Evolutionary conservation across 768 basidiomycete genomes (phyloP).

Genomic region (Trametes cubensis): DNA sequence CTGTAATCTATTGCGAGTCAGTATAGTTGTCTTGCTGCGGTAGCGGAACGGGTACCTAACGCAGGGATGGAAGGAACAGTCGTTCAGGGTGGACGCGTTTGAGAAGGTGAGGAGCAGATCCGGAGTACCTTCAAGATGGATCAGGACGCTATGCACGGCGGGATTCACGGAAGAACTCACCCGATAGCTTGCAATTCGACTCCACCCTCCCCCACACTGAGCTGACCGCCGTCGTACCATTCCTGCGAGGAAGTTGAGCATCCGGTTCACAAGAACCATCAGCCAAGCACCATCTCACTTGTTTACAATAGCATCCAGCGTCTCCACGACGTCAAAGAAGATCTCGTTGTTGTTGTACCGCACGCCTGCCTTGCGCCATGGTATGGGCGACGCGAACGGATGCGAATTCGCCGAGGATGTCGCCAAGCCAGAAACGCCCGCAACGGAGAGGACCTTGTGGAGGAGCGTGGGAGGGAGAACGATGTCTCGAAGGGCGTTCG

Average conservation of each 20-base stretch:
- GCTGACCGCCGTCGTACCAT: constrained; percentile 66
- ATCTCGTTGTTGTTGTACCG: constrained; percentile 89
- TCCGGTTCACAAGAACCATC: too few relatives aligned
- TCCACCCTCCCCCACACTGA: constrained; percentile 79
- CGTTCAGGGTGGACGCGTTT: constrained; percentile 70
- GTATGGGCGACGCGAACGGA: constrained; percentile 86
- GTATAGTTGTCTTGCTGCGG: constrained; percentile 30
- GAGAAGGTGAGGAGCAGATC: constrained; percentile 79
- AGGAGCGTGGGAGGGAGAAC: constrained; percentile 90
- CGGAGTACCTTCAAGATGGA: constrained; percentile 66
- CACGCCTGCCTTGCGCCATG: constrained; percentile 87
- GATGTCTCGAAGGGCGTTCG: constrained; percentile 89
- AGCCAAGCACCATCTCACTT: constrained; percentile 51
- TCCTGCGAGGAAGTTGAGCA: constrained; percentile 44
- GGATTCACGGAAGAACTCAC: constrained; percentile 38
- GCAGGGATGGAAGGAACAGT: constrained; percentile 91
- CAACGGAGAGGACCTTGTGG: constrained; percentile 48
- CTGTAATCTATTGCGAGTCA: constrained; percentile 54
- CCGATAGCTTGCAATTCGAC: constrained; percentile 75
- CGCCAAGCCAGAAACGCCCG: constrained; percentile 50
- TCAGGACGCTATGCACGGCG: not conserved
- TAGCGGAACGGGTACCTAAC: constrained; percentile 61
- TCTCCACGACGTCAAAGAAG: constrained; percentile 88
- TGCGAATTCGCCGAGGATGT: constrained; percentile 38
- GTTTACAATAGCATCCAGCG: constrained; percentile 76